Percentiles rank a stretch among this genome's conserved stretches.
Evolutionary conservation across 2,329 filamentous ascomycete genomes (phyloP).

Genomic region (Aureobasidium namibiae): DNA sequence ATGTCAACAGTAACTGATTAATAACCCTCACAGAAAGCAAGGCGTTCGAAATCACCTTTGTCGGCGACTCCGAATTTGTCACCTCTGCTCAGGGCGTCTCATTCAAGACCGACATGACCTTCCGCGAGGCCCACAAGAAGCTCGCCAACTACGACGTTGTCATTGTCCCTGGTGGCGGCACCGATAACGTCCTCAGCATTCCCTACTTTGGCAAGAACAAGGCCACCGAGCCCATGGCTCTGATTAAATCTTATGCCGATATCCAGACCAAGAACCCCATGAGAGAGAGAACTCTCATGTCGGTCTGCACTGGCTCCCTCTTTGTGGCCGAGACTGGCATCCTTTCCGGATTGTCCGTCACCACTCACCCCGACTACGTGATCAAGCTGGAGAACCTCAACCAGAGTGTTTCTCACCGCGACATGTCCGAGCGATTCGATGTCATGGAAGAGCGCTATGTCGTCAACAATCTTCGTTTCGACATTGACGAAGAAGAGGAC

Average conservation of each 20-base stretch:
- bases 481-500: slow-evolving; percentile 68
- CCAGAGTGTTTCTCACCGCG: slow-evolving; percentile 61
- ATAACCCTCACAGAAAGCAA: slow-evolving; percentile 34
- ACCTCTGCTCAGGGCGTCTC: slow-evolving; percentile 56
- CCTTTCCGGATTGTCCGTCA: slow-evolving; percentile 69
- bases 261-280: slow-evolving; percentile 70
- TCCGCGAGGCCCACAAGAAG: slow-evolving; percentile 65
- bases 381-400: slow-evolving; percentile 76
- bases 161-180: slow-evolving; percentile 65
- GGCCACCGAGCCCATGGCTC: slow-evolving; percentile 53
- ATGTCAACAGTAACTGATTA: not conserved
- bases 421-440: slow-evolving; percentile 69
- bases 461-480: slow-evolving; percentile 85
- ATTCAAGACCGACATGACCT: slow-evolving; percentile 66
- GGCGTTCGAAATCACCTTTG: slow-evolving; percentile 47
- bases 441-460: slow-evolving; percentile 80
- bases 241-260: slow-evolving; percentile 70
- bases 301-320: slow-evolving; percentile 70
- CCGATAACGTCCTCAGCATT: slow-evolving; percentile 46
- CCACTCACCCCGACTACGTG: slow-evolving; percentile 72
- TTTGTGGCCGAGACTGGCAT: slow-evolving; percentile 70
- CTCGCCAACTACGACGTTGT: slow-evolving; percentile 73
- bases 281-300: slow-evolving; percentile 73
- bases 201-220: slow-evolving; percentile 44
- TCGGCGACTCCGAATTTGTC: slow-evolving; percentile 38